phyloP scores from a whole-genome alignment of 805 yeast genomes.

The Hermanozyma aechmeae region DNA sequence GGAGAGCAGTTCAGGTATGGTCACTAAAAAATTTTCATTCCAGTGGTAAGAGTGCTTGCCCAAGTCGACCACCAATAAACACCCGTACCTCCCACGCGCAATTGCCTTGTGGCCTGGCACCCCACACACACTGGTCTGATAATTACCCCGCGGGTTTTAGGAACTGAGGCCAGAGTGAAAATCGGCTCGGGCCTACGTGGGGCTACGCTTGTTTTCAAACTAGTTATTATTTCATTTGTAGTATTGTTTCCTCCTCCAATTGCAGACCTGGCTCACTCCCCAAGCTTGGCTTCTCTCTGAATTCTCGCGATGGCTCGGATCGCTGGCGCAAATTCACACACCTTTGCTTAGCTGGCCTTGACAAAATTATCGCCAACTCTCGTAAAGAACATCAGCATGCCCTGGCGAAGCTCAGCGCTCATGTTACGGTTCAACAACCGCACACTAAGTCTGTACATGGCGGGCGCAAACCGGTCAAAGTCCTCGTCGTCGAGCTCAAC shows the following conservation, averaged over 20 bases:
- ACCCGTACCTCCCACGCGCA: conserved; percentile 1
- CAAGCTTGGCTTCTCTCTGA: too few species aligned
- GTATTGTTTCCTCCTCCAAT: too few species aligned
- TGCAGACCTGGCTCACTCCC: too few species aligned
- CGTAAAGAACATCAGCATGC: conserved; percentile 50
- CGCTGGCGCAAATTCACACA: too few species aligned
- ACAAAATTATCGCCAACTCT: conserved; percentile 37
- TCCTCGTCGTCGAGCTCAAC: conserved; percentile 68
- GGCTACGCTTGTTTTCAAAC: too few species aligned
- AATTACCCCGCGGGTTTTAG: too few species aligned
- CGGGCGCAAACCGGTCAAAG: conserved; percentile 49
- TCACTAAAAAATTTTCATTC: too few species aligned
- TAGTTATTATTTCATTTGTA: too few species aligned
- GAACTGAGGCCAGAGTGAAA: too few species aligned
- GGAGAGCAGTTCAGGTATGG: too few species aligned
- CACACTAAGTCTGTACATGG: conserved; percentile 51
- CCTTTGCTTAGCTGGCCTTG: not conserved
- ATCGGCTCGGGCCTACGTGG: too few species aligned
- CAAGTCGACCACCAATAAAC: conserved; percentile 1
- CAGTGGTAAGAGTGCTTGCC: conserved; percentile 11
- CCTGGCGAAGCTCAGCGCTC: conserved; percentile 50
- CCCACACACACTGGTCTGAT: not conserved
- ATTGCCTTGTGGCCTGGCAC: not conserved
- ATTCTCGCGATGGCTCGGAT: too few species aligned
- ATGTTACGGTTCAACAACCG: conserved; percentile 52